Percentiles rank a stretch among this genome's conserved stretches.
These are phyloP conservation scores for Chaetoscypha palmicola DNA, from an alignment of 2,329 filamentous ascomycete genomes.

Conservation along the genomic window DNA sequence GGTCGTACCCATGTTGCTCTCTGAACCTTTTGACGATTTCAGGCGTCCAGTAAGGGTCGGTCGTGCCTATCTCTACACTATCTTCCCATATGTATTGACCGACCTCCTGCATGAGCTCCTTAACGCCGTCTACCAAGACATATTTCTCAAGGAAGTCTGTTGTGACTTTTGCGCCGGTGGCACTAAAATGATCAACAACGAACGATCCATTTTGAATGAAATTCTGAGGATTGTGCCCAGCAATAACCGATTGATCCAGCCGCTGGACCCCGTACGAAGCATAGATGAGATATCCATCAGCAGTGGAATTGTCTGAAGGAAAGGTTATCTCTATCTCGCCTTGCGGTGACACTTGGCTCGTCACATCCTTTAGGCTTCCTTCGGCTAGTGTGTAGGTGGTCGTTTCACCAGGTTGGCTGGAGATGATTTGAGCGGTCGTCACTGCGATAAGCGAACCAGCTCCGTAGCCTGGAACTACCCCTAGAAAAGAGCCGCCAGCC, in stretches of 20 bases:
- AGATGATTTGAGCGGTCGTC: background rate
- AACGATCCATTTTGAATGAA: slow-evolving; percentile 34
- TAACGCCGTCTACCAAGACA: slow-evolving; percentile 30
- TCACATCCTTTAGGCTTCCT: background rate
- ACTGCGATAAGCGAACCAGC: slow-evolving; percentile 14
- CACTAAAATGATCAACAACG: slow-evolving; percentile 34
- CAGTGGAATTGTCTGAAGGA: slow-evolving; percentile 15
- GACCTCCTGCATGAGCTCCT: slow-evolving; percentile 28
- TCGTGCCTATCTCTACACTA: slow-evolving; percentile 29
- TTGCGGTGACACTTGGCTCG: background rate
- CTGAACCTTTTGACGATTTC: slow-evolving; percentile 24
- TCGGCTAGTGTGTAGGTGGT: background rate
- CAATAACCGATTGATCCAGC: background rate
- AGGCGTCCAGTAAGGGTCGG: slow-evolving; percentile 33
- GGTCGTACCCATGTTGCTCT: slow-evolving; percentile 29
- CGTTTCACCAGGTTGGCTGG: background rate
- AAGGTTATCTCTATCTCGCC: background rate
- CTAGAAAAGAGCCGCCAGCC: slow-evolving; percentile 27
- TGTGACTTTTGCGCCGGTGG: slow-evolving; percentile 31
- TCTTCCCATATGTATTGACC: slow-evolving; percentile 35
- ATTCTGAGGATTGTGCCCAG: slow-evolving; percentile 13
- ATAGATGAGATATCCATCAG: slow-evolving; percentile 4
- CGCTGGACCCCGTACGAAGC: slow-evolving; percentile 16
- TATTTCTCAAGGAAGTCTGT: slow-evolving; percentile 36
- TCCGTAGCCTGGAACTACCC: slow-evolving; percentile 35